A percentile compares a stretch with the other conserved stretches of the same genome.
Conservation (phyloP, 2,329 filamentous ascomycete species). For the Fusarium tanahbumbuense region DNA sequence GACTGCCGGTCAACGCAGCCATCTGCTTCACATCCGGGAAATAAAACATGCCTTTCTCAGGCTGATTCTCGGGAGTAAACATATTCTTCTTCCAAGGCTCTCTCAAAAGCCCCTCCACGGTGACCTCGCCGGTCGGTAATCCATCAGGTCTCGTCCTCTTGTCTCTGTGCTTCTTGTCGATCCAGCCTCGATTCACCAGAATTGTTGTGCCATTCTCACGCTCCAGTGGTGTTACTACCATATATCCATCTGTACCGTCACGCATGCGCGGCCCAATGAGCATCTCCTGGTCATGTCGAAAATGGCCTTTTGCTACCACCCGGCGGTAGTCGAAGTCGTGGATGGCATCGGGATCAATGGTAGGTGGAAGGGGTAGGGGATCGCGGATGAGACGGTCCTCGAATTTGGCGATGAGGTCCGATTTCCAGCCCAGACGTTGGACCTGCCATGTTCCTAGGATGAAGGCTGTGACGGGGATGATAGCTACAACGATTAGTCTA, state of each 20-base stretch:
- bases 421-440: constrained; percentile 92
- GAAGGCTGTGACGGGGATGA: constrained; percentile 94
- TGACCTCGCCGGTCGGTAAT: constrained; percentile 76
- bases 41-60: constrained; percentile 87
- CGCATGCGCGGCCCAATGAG: constrained; percentile 89
- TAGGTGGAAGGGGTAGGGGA: constrained; percentile 86
- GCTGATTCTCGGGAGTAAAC: constrained; percentile 93
- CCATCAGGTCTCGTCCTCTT: constrained; percentile 74
- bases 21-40: constrained; percentile 95
- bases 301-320: constrained; percentile 78
- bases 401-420: constrained; percentile 87
- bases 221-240: constrained; percentile 92
- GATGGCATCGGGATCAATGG: constrained; percentile 83
- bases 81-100: constrained; percentile 97
- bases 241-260: constrained; percentile 89
- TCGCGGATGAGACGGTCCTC: constrained; percentile 90
- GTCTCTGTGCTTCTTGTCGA: constrained; percentile 77
- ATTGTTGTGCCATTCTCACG: constrained; percentile 76
- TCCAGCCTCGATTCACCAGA: constrained; percentile 92
- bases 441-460: constrained; percentile 95
- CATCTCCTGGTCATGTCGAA: constrained; percentile 95
- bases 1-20: constrained; percentile 83
- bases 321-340: constrained; percentile 92
- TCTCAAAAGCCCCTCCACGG: constrained; percentile 84
- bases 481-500: constrained; percentile 57